These are phyloP conservation scores for Solanum rostratum DNA, from an alignment of 257 asterid species.

Conservation along the genomic window DNA sequence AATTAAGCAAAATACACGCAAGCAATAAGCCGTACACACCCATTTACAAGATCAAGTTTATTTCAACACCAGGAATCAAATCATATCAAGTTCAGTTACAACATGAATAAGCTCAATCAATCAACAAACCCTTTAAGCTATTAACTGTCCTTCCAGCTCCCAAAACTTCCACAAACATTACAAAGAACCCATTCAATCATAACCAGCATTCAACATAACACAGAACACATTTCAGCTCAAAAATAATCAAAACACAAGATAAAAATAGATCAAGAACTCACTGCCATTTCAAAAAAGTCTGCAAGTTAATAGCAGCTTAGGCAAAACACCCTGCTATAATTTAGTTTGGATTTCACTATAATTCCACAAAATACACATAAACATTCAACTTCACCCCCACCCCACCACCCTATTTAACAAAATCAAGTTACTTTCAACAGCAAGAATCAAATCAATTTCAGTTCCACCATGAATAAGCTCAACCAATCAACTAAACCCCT, in stretches of 20 bases:
- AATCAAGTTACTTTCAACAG: neutral
- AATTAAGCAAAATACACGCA: neutral
- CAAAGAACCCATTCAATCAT: neutral
- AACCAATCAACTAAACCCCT: neutral
- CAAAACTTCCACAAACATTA: neutral
- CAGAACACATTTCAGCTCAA: neutral
- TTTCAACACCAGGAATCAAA: neutral
- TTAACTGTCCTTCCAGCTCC: neutral
- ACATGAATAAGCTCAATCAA: neutral
- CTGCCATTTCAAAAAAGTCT: constrained; percentile 19
- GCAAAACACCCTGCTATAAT: neutral
- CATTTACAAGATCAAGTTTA: neutral
- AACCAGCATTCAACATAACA: neutral
- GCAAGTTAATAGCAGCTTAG: neutral
- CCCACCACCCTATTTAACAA: neutral
- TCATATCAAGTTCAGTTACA: neutral
- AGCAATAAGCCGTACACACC: neutral
- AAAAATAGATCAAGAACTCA: constrained; percentile 15
- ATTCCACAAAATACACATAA: neutral
- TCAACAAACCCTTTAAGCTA: neutral
- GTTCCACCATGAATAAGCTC: neutral
- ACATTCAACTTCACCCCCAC: neutral
- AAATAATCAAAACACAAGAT: neutral
- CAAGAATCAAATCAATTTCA: neutral
- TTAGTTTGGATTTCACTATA: neutral